Conservation (phyloP, 495 filamentous ascomycete species). For the Viridothelium virens region DNA sequence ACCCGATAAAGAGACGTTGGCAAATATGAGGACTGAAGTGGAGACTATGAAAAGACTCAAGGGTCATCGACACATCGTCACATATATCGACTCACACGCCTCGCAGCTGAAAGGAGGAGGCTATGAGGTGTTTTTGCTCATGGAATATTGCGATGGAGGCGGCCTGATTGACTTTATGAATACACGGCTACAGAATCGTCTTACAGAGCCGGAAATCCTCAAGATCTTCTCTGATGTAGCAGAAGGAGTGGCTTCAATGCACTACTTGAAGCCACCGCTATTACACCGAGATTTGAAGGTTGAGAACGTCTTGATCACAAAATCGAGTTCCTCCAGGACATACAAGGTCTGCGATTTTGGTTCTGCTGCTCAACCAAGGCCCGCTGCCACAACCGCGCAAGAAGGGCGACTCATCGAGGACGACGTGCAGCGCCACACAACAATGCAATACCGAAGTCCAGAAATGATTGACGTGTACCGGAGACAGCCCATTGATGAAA, state of each 20-base stretch:
- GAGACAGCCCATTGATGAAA: slow-evolving; percentile 95
- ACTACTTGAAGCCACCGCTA: slow-evolving; percentile 90
- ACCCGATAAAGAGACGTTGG: slow-evolving; percentile 85
- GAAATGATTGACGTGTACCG: slow-evolving; percentile 99
- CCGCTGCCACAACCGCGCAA: slow-evolving; percentile 72
- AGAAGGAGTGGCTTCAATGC: slow-evolving; percentile 97
- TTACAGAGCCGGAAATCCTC: slow-evolving; percentile 95
- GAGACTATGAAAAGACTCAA: slow-evolving; percentile 99
- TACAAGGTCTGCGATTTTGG: slow-evolving; percentile 99
- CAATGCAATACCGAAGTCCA: slow-evolving; percentile 91
- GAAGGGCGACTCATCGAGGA: slow-evolving; percentile 92
- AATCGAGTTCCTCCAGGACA: slow-evolving; percentile 43
- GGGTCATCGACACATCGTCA: slow-evolving; percentile 92
- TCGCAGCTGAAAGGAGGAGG: slow-evolving; percentile 86
- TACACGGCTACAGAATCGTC: slow-evolving; percentile 86
- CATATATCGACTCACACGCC: slow-evolving; percentile 95
- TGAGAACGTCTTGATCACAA: slow-evolving; percentile 91
- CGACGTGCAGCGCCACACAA: slow-evolving; percentile 94
- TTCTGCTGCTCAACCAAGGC: slow-evolving; percentile 73
- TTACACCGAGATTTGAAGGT: slow-evolving; percentile 95
- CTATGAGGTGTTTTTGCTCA: slow-evolving; percentile 95
- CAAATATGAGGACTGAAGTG: slow-evolving; percentile 95
- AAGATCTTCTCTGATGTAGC: slow-evolving; percentile 94
- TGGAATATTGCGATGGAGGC: slow-evolving; percentile 82
- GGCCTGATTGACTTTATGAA: slow-evolving; percentile 99